Percentiles rank a stretch among this genome's conserved stretches.
These are phyloP conservation scores for Pascua sp. DNA, from an alignment of 1,284 basidiomycete species.

Conservation along the genomic window DNA sequence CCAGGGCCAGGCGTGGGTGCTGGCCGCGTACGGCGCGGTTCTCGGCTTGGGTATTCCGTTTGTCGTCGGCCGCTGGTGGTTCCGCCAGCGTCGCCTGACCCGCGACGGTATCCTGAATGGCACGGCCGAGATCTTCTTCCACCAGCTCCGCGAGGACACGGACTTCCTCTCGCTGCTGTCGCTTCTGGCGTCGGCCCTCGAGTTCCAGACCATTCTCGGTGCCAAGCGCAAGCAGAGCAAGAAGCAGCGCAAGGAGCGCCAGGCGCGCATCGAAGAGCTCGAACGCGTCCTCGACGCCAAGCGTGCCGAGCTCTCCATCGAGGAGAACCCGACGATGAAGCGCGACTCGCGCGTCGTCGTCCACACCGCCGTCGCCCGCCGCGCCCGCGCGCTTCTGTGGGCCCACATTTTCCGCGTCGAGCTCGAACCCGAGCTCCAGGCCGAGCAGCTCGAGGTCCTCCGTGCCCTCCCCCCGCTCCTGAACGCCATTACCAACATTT, in stretches of 20 bases:
- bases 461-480: slow-evolving; percentile 70
- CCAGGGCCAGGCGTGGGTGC: slow-evolving; percentile 85
- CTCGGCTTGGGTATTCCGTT: slow-evolving; percentile 83
- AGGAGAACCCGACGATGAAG: slow-evolving; percentile 33
- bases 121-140: slow-evolving; percentile 89
- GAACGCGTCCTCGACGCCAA: slow-evolving; percentile 58
- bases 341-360: slow-evolving; percentile 29
- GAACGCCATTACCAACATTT: slow-evolving; percentile 76
- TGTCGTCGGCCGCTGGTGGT: slow-evolving; percentile 97
- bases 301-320: slow-evolving; percentile 49
- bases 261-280: slow-evolving; percentile 57
- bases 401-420: slow-evolving; percentile 79
- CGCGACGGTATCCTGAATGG: slow-evolving; percentile 85
- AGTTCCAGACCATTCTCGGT: slow-evolving; percentile 53
- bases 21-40: slow-evolving; percentile 79
- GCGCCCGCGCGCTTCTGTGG: slow-evolving; percentile 73
- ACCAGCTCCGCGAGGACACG: slow-evolving; percentile 74
- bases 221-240: slow-evolving; percentile 37
- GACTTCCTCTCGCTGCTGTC: slow-evolving; percentile 70
- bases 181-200: slow-evolving; percentile 69
- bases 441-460: slow-evolving; percentile 67
- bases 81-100: slow-evolving; percentile 82
- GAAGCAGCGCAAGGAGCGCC: slow-evolving; percentile 48
- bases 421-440: slow-evolving; percentile 59
- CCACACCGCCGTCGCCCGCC: slow-evolving; percentile 45